Evolutionary conservation across 257 asterid genomes (phyloP), one percentile per base, ranked within the genome.

Genomic region (Forsythia viridissima): DNA sequence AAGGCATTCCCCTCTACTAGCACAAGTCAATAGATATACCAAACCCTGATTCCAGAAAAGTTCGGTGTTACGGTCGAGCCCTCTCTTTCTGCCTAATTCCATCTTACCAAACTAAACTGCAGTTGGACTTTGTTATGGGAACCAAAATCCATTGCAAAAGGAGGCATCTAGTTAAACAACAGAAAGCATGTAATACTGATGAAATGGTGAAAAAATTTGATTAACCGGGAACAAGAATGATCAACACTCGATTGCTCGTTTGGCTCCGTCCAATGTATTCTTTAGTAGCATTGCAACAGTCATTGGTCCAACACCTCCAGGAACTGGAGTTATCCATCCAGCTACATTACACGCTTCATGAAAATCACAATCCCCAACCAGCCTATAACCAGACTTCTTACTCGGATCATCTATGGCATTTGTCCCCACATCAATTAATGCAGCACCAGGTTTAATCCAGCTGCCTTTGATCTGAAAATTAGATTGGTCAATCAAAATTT

Each of bases 401-500:
- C 86, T 89, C 6, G 92, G 86, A 78, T 93, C 99, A 72, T 93
- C 97, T 30, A 95, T 90, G 1, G 96, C 92, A 79, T 95, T 95
- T 8, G 94, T 95, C 67, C 99, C 98, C 75, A 95, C 98, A 13
- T 95, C 99, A 34, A 95, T 90, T n/a, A 95, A 97, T 7, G 99
- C 96, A 74, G 99, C 99, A 76, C 98, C 99, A 1, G 99, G 97
- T 77, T 95, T 95, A 57, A 95, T 92, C 99, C 99, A 95, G 85
- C 94, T 93, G 59, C 98, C 99, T 82, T 95, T 92, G 66, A 95
- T 90, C 99, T 95, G 88, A 73, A 66, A 59, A 71, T 72, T 72
- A 66, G 67, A 43, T n/a, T 43, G 39, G 2, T 69, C 42, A 51
- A 46, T 37, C 34, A 8, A 57, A 63, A 21, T n/a, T n/a, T 6